Conservation (phyloP, 1,284 basidiomycete species). For the Melampsora larici-populina region DNA sequence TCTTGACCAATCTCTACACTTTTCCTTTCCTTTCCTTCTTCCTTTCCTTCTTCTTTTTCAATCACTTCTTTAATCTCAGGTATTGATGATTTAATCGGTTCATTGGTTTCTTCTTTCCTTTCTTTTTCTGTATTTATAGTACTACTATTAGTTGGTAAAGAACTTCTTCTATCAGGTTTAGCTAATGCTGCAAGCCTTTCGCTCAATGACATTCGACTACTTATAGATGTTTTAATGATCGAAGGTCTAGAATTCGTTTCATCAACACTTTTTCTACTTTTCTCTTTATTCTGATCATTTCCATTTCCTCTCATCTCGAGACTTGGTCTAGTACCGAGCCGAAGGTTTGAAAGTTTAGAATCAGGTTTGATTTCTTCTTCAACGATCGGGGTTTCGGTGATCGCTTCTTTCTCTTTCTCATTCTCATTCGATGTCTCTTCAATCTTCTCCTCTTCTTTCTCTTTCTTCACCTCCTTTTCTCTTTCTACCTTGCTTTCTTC, state of each 20-base stretch:
- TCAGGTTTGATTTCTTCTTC: too few relatives aligned
- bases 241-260: too few relatives aligned
- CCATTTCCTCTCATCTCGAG: neutral
- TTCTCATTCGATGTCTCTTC: too few relatives aligned
- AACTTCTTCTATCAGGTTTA: neutral
- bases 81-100: neutral
- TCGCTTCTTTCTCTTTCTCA: too few relatives aligned
- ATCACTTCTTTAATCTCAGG: neutral
- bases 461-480: too few relatives aligned
- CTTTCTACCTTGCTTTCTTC: too few relatives aligned
- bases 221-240: neutral
- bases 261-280: neutral
- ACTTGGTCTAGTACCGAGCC: neutral
- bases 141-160: neutral
- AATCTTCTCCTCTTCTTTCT: too few relatives aligned
- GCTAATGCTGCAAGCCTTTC: conserved; percentile 29
- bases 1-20: neutral
- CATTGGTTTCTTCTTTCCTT: neutral
- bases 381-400: too few relatives aligned
- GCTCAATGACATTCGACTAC: conserved; percentile 3
- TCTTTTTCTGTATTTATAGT: neutral
- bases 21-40: neutral
- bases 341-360: neutral
- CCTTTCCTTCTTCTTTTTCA: neutral
- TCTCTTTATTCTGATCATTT: too few relatives aligned